Percentiles rank a stretch among this genome's conserved stretches.
Conservation (phyloP, 1,284 basidiomycete species). For the Puccinia triticina region DNA sequence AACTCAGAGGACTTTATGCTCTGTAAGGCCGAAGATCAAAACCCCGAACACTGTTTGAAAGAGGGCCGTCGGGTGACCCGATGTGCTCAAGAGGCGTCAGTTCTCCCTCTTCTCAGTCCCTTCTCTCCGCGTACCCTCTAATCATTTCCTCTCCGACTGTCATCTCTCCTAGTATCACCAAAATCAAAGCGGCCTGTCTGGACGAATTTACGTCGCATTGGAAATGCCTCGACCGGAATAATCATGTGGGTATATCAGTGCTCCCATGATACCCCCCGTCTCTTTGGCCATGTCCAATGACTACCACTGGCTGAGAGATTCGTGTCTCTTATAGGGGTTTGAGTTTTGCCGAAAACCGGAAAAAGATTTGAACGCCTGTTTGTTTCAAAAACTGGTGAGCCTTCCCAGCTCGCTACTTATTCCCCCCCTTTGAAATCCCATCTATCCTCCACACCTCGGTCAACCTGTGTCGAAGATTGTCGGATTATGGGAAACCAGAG, state of each 20-base stretch:
- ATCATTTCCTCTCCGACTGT: neutral
- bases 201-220: conserved; percentile 89
- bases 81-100: conserved; percentile 91
- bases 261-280: too few relatives aligned
- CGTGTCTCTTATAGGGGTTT: conserved; percentile 70
- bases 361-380: conserved; percentile 85
- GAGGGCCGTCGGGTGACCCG: conserved; percentile 95
- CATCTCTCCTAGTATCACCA: conserved; percentile 70
- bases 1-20: conserved; percentile 64
- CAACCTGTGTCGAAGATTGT: too few relatives aligned
- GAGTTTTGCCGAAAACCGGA: conserved; percentile 88
- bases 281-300: neutral
- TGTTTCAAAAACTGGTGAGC: conserved; percentile 82
- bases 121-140: neutral
- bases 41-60: conserved; percentile 90
- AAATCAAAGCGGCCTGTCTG: conserved; percentile 89
- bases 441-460: too few relatives aligned
- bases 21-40: conserved; percentile 83
- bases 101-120: conserved; percentile 54
- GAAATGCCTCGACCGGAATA: conserved; percentile 91
- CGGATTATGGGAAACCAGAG: neutral
- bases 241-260: conserved; percentile 71
- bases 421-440: neutral
- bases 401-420: neutral
- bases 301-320: neutral